Evolutionary conservation across 2,329 filamentous ascomycete genomes (phyloP).

Genomic region (Penicillium sp.): DNA sequence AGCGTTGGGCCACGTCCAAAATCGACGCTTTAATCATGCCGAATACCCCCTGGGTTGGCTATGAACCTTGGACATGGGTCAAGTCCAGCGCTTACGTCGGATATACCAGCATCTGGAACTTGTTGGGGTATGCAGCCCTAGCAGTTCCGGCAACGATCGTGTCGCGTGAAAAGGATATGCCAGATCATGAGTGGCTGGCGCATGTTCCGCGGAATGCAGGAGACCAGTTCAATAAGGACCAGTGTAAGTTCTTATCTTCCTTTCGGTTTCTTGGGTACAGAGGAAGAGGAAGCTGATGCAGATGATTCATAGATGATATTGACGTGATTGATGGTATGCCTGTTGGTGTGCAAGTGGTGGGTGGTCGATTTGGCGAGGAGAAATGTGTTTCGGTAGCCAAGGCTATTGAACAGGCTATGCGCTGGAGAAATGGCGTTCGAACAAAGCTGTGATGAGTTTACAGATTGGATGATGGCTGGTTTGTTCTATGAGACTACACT

Average conservation of each 20-base stretch:
- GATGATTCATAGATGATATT: constrained; percentile 23
- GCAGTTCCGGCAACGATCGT: constrained; percentile 27
- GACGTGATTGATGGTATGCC: constrained; percentile 30
- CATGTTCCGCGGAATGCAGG: constrained; percentile 28
- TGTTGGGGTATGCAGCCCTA: constrained; percentile 30
- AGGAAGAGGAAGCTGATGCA: not conserved
- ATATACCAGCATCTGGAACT: constrained; percentile 33
- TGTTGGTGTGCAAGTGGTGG: constrained; percentile 30
- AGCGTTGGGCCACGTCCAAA: constrained; percentile 24
- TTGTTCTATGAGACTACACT: not conserved
- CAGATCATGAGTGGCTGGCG: constrained; percentile 25
- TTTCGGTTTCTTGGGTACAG: too few species aligned
- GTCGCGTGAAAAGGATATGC: constrained; percentile 25
- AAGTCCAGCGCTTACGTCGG: constrained; percentile 31
- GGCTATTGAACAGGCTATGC: constrained; percentile 24
- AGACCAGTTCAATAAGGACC: constrained; percentile 29
- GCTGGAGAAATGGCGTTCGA: constrained; percentile 3
- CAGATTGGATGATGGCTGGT: not conserved
- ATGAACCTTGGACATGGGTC: constrained; percentile 29
- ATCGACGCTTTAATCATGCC: constrained; percentile 33
- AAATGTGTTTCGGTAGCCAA: constrained; percentile 30
- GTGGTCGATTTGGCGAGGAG: constrained; percentile 30
- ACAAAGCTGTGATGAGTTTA: constrained; percentile 7
- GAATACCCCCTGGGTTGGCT: constrained; percentile 28
- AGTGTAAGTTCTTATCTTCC: constrained; percentile 19